phyloP scores from a whole-genome alignment of 2,329 filamentous ascomycete species.

The Aspergillus costaricaensis region DNA sequence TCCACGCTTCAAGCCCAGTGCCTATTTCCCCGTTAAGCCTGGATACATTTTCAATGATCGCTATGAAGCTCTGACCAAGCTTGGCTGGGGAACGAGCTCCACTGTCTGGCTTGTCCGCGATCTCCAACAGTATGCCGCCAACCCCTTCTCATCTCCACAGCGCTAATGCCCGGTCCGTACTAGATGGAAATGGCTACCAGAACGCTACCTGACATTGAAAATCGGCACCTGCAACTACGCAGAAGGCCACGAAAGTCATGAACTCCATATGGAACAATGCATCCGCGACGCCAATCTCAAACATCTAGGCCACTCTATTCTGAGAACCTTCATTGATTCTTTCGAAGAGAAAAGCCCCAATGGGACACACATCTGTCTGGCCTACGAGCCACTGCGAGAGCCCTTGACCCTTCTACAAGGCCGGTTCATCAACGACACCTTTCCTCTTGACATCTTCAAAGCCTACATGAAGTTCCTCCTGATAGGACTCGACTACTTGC shows the following conservation, averaged over 20 bases:
- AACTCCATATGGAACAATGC: background rate
- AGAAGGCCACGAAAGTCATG: background rate
- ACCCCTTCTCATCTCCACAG: background rate
- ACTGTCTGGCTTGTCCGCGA: background rate
- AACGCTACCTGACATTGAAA: background rate
- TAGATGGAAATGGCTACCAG: background rate
- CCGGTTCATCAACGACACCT: conserved; percentile 24
- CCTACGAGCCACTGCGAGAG: conserved; percentile 38
- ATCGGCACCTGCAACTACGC: background rate
- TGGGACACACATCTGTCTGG: conserved; percentile 32
- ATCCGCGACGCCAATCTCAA: background rate
- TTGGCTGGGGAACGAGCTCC: background rate
- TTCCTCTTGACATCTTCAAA: conserved; percentile 33
- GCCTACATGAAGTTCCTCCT: conserved; percentile 37
- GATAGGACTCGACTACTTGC: conserved; percentile 43
- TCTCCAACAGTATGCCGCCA: background rate
- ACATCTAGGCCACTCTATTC: background rate
- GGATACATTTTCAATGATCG: background rate
- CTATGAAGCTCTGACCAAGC: background rate
- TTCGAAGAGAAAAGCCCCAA: background rate
- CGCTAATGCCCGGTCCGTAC: background rate
- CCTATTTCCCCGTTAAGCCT: background rate
- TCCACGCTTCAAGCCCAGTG: background rate
- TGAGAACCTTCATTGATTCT: background rate
- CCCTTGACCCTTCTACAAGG: conserved; percentile 32